These are phyloP conservation scores for Paspalum vaginatum DNA, from an alignment of 176 grass and related monocot genomes.

Conservation along the genomic window DNA sequence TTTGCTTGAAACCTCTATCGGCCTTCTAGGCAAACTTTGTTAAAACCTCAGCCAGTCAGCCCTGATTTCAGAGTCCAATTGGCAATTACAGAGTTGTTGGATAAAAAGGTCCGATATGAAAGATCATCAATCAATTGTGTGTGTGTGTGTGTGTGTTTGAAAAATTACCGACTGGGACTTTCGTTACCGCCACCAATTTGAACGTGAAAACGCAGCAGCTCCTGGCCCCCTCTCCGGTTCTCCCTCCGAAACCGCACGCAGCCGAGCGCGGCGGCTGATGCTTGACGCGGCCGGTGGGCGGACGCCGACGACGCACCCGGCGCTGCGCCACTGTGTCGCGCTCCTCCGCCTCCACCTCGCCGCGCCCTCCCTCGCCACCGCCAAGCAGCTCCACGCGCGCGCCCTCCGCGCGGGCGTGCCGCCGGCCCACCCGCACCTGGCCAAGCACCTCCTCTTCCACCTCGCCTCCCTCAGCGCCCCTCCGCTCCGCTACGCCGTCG, in stretches of 20 bases:
- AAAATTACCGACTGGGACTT: no score
- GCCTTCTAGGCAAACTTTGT: background rate
- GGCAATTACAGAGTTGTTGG: background rate
- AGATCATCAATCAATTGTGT: background rate
- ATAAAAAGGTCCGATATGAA: background rate
- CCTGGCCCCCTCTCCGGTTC: background rate
- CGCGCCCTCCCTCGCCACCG: slow-evolving; percentile 40
- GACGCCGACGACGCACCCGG: slow-evolving; percentile 41
- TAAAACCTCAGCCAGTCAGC: background rate
- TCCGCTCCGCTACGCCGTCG: slow-evolving; percentile 58
- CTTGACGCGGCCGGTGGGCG: slow-evolving; percentile 1
- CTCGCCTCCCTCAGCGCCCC: slow-evolving; percentile 55
- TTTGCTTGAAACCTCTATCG: no score
- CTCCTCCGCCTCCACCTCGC: slow-evolving; percentile 69
- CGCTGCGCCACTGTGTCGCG: slow-evolving; percentile 65
- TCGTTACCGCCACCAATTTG: background rate
- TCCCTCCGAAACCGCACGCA: background rate
- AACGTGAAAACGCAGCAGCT: background rate
- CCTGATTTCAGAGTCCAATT: background rate
- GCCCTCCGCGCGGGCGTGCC: slow-evolving; percentile 60
- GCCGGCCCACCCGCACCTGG: slow-evolving; percentile 60
- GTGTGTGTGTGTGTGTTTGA: no score
- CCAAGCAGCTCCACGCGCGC: slow-evolving; percentile 79
- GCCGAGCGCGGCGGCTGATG: slow-evolving; percentile 35
- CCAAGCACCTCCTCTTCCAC: slow-evolving; percentile 82